These are phyloP conservation scores for Alternaria novae-zelandiae DNA, from an alignment of 2,329 filamentous ascomycete genomes.

Conservation along the genomic window DNA sequence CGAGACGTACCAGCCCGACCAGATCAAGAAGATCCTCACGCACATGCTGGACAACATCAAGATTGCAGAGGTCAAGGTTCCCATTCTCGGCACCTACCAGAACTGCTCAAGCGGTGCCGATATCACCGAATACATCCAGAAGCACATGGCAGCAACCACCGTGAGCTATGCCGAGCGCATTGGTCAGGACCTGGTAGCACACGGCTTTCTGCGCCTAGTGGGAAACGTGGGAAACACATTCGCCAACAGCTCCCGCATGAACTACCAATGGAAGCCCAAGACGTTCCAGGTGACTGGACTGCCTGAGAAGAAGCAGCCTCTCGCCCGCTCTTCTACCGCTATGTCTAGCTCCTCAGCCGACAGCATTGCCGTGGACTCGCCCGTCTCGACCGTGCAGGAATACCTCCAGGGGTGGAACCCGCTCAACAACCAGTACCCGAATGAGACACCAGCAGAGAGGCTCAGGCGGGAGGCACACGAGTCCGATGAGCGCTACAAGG, in stretches of 20 bases:
- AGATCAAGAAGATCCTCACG: slow-evolving; percentile 86
- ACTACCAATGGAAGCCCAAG: slow-evolving; percentile 95
- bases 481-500: slow-evolving; percentile 92
- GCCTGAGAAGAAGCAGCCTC: slow-evolving; percentile 80
- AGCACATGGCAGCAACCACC: slow-evolving; percentile 81
- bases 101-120: slow-evolving; percentile 92
- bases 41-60: slow-evolving; percentile 89
- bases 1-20: slow-evolving; percentile 80
- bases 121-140: slow-evolving; percentile 94
- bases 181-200: slow-evolving; percentile 86
- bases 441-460: slow-evolving; percentile 87
- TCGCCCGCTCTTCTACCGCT: slow-evolving; percentile 77
- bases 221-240: slow-evolving; percentile 96
- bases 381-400: slow-evolving; percentile 83
- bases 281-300: slow-evolving; percentile 87
- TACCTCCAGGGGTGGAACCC: slow-evolving; percentile 94
- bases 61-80: slow-evolving; percentile 89
- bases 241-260: slow-evolving; percentile 96
- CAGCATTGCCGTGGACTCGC: slow-evolving; percentile 71
- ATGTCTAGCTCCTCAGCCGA: slow-evolving; percentile 54
- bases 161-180: slow-evolving; percentile 93
- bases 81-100: slow-evolving; percentile 91
- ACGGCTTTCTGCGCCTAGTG: slow-evolving; percentile 86
- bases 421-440: slow-evolving; percentile 86
- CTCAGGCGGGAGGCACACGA: slow-evolving; percentile 88